These are phyloP conservation scores for Blastobotrys ciferrii DNA, from an alignment of 1,139 yeast genomes.

Conservation along the genomic window DNA sequence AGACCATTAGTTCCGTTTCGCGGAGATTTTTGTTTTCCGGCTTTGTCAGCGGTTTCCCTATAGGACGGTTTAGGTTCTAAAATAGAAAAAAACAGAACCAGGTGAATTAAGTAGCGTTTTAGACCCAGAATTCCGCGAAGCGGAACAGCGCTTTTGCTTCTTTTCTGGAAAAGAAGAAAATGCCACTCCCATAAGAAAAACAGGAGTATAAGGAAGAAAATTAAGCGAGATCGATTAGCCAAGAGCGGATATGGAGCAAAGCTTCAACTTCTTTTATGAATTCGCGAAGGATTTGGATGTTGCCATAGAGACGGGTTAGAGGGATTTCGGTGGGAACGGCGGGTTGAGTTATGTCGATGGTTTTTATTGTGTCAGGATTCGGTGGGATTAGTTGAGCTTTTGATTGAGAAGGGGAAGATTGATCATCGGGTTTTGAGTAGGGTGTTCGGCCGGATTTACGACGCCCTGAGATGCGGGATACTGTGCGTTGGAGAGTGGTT, in stretches of 20 bases:
- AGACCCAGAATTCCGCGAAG: no score
- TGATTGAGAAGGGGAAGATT: neutral
- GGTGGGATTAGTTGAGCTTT: constrained; percentile 1
- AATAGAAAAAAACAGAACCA: no score
- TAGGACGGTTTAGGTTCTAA: no score
- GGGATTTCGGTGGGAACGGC: constrained; percentile 13
- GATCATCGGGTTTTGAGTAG: neutral
- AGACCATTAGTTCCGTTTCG: no score
- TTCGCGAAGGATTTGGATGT: constrained; percentile 27
- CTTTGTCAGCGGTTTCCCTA: no score
- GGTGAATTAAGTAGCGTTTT: no score
- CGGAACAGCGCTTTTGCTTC: no score
- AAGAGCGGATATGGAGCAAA: constrained; percentile 28
- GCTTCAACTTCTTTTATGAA: constrained; percentile 31
- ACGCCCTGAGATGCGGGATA: neutral
- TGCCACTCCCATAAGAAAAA: neutral
- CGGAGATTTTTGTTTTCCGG: no score
- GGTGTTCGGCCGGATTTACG: neutral
- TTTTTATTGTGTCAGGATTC: neutral
- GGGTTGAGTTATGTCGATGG: constrained; percentile 12
- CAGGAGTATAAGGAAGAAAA: neutral
- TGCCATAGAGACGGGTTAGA: constrained; percentile 24
- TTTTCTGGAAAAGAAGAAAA: no score
- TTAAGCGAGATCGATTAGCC: constrained; percentile 15
- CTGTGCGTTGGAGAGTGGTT: neutral